phyloP scores from a whole-genome alignment of 805 yeast species.

The Blastobotrys parvus region DNA sequence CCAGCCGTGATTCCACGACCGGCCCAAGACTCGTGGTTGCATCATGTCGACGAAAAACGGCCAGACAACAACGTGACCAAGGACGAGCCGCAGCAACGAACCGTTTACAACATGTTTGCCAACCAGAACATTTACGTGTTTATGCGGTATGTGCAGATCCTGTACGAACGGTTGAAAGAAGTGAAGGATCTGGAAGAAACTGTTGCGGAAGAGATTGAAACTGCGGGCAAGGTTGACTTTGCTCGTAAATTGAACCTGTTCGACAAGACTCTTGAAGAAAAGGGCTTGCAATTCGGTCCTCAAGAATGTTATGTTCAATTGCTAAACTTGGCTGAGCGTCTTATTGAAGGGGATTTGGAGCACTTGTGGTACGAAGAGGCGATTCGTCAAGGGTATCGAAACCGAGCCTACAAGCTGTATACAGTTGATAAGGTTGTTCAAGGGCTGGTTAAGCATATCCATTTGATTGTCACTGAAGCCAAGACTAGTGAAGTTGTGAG shows the following conservation, averaged over 20 bases:
- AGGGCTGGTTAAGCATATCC: conserved; percentile 76
- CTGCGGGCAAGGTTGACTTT: conserved; percentile 41
- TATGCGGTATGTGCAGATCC: conserved; percentile 72
- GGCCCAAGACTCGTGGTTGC: conserved; percentile 18
- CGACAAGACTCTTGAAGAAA: conserved; percentile 70
- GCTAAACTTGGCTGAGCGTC: conserved; percentile 60
- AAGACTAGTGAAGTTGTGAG: conserved; percentile 74
- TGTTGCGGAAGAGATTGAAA: conserved; percentile 65
- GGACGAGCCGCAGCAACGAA: conserved; percentile 23
- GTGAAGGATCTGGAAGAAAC: conserved; percentile 60
- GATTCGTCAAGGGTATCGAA: conserved; percentile 87
- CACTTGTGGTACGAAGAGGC: conserved; percentile 95
- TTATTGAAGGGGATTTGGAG: conserved; percentile 85
- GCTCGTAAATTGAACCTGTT: conserved; percentile 80
- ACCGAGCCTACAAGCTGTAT: conserved; percentile 85
- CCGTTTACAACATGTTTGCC: conserved; percentile 69
- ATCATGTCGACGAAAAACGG: conserved; percentile 18
- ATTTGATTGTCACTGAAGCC: conserved; percentile 61
- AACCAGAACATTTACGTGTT: conserved; percentile 85
- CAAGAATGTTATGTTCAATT: conserved; percentile 56
- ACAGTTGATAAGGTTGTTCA: conserved; percentile 91
- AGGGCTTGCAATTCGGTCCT: conserved; percentile 57
- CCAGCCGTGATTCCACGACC: not conserved
- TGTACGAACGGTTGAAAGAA: conserved; percentile 73
- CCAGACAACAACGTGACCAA: conserved; percentile 4